Conservation (phyloP, 2,329 filamentous ascomycete species). For the Alternaria sp. region DNA sequence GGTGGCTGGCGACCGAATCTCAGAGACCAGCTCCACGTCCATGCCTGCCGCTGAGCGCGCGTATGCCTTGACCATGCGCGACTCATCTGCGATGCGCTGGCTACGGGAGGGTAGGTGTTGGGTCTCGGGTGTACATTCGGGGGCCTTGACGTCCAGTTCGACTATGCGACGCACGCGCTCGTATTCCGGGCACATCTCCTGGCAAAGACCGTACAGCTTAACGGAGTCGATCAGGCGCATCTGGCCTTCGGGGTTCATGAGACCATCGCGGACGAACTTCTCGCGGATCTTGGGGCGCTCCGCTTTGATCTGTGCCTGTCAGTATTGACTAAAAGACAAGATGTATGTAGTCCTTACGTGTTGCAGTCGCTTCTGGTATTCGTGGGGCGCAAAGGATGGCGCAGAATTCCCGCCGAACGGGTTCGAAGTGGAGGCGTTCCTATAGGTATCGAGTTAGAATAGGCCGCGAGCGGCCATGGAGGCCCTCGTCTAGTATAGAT, state of each 20-base stretch:
- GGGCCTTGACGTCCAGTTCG: constrained; percentile 66
- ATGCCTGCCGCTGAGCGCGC: constrained; percentile 67
- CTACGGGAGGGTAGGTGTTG: constrained; percentile 38
- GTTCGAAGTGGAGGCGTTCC: constrained; percentile 11
- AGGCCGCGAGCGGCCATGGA: constrained; percentile 27
- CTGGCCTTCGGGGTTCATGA: constrained; percentile 62
- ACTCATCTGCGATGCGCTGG: constrained; percentile 54
- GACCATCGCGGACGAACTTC: constrained; percentile 44
- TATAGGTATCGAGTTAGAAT: constrained; percentile 24
- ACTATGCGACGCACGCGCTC: constrained; percentile 68
- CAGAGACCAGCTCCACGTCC: constrained; percentile 68
- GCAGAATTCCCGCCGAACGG: constrained; percentile 20
- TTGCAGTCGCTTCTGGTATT: constrained; percentile 32
- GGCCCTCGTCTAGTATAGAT: constrained; percentile 8
- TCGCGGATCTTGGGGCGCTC: constrained; percentile 39
- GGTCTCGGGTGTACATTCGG: constrained; percentile 58
- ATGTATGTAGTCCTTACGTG: constrained; percentile 25
- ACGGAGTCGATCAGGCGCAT: constrained; percentile 66
- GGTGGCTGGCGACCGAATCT: constrained; percentile 63
- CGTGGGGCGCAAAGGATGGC: constrained; percentile 30
- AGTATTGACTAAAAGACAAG: constrained; percentile 3
- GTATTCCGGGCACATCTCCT: constrained; percentile 69
- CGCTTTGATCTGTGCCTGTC: constrained; percentile 51
- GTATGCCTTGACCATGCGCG: constrained; percentile 69
- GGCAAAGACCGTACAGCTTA: constrained; percentile 66